Evolutionary conservation across 2,329 filamentous ascomycete genomes (phyloP).

Genomic region (Colletotrichum melonis): DNA sequence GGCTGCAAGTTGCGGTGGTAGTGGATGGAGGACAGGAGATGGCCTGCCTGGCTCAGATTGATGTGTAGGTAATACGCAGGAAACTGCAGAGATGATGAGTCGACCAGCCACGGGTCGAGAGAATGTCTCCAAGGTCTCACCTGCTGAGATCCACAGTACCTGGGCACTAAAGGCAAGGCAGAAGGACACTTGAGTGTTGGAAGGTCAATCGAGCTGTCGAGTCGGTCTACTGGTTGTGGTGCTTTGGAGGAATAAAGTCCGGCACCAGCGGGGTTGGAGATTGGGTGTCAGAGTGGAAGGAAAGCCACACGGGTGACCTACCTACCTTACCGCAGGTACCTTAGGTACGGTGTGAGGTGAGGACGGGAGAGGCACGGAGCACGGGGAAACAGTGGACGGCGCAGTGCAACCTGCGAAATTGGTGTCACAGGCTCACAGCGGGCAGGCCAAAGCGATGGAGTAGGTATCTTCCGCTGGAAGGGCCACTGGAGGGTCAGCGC

Average conservation of each 20-base stretch:
- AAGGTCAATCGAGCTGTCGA: background rate
- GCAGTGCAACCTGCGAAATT: background rate
- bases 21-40: background rate
- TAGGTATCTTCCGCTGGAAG: too few relatives aligned
- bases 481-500: background rate
- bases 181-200: background rate
- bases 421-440: background rate
- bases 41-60: background rate
- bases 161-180: too few relatives aligned
- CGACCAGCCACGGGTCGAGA: background rate
- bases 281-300: background rate
- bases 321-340: too few relatives aligned
- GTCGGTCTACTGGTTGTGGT: background rate
- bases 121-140: background rate
- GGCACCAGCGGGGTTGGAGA: slow-evolving; percentile 30
- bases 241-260: slow-evolving; percentile 16
- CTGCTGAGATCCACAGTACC: background rate
- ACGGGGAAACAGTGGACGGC: background rate
- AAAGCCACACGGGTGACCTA: background rate
- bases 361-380: background rate
- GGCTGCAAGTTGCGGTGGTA: background rate
- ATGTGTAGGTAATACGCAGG: too few relatives aligned
- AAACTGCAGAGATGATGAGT: background rate
- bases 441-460: too few relatives aligned
- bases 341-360: too few relatives aligned